Conservation (phyloP, 768 basidiomycete genomes). For the Russula compacta region DNA sequence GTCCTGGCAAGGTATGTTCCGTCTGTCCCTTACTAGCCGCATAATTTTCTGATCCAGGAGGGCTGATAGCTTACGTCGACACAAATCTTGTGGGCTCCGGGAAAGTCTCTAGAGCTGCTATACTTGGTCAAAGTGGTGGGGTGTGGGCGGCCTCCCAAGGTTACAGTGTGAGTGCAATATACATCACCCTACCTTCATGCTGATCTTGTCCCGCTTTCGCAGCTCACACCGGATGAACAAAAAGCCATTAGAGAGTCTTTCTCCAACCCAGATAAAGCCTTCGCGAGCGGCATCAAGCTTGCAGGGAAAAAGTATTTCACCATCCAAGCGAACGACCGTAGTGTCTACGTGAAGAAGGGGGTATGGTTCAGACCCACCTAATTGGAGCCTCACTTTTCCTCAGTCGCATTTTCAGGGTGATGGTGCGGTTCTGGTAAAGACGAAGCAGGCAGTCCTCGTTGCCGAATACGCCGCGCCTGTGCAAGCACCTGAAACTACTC, state of each 20-base stretch:
- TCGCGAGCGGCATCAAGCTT: constrained; percentile 53
- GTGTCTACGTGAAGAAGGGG: constrained; percentile 68
- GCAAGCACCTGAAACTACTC: constrained; percentile 58
- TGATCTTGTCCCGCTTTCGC: background rate
- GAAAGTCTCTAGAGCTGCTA: constrained; percentile 69
- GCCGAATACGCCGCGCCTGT: constrained; percentile 59
- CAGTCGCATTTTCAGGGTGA: constrained; percentile 42
- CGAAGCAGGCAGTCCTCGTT: constrained; percentile 77
- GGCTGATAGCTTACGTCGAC: constrained; percentile 65
- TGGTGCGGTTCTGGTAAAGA: constrained; percentile 68
- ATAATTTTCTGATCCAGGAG: background rate
- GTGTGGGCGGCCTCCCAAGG: constrained; percentile 63
- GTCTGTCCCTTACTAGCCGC: background rate
- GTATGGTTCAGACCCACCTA: constrained; percentile 37
- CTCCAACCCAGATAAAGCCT: constrained; percentile 31
- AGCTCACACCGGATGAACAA: constrained; percentile 65
- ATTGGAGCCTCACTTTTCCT: background rate
- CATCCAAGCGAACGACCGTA: constrained; percentile 39
- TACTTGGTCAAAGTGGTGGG: constrained; percentile 64
- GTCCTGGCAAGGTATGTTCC: constrained; percentile 20
- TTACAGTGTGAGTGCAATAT: constrained; percentile 41
- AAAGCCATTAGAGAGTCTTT: constrained; percentile 43
- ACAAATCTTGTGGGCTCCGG: constrained; percentile 64
- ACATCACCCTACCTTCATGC: background rate
- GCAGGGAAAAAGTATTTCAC: constrained; percentile 70